These are phyloP conservation scores for Evernia prunastri DNA, from an alignment of 495 filamentous ascomycete genomes.

Conservation along the genomic window DNA sequence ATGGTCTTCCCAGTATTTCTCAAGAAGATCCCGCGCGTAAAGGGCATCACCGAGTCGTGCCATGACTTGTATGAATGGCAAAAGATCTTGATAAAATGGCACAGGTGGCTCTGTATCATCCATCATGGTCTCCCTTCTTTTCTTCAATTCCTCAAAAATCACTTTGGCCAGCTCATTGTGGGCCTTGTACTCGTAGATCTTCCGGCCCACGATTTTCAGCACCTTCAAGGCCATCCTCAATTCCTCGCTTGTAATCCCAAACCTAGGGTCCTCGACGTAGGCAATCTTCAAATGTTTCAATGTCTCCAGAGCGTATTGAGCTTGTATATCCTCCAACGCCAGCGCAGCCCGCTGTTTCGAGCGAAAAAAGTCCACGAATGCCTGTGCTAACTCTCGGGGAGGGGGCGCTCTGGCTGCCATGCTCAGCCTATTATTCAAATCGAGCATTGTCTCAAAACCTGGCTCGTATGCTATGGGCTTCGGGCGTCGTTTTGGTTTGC, in stretches of 20 bases:
- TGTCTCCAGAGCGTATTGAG: conserved; percentile 40
- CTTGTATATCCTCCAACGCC: conserved; percentile 60
- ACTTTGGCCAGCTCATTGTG: conserved; percentile 51
- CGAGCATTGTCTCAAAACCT: conserved; percentile 51
- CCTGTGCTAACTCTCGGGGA: conserved; percentile 50
- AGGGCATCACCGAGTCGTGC: conserved; percentile 51
- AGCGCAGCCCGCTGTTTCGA: conserved; percentile 43
- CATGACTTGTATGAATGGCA: conserved; percentile 48
- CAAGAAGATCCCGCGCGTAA: conserved; percentile 49
- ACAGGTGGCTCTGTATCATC: conserved; percentile 34
- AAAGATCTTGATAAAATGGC: conserved; percentile 35
- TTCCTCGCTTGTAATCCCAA: conserved; percentile 42
- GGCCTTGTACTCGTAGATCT: conserved; percentile 31
- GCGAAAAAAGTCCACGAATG: conserved; percentile 59
- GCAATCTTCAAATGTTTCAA: conserved; percentile 52
- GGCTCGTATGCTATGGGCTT: conserved; percentile 53
- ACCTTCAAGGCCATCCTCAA: conserved; percentile 41
- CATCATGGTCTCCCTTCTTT: conserved; percentile 24
- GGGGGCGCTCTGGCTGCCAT: conserved; percentile 52
- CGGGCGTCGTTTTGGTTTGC: conserved; percentile 45
- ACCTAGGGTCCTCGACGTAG: conserved; percentile 34
- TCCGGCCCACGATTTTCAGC: conserved; percentile 25
- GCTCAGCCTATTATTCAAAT: conserved; percentile 40
- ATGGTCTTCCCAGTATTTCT: conserved; percentile 38
- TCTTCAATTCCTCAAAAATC: conserved; percentile 48